A percentile compares a stretch with the other conserved stretches of the same genome.
Conservation (phyloP, 768 basidiomycete genomes). For the Tricholoma flavovirens region DNA sequence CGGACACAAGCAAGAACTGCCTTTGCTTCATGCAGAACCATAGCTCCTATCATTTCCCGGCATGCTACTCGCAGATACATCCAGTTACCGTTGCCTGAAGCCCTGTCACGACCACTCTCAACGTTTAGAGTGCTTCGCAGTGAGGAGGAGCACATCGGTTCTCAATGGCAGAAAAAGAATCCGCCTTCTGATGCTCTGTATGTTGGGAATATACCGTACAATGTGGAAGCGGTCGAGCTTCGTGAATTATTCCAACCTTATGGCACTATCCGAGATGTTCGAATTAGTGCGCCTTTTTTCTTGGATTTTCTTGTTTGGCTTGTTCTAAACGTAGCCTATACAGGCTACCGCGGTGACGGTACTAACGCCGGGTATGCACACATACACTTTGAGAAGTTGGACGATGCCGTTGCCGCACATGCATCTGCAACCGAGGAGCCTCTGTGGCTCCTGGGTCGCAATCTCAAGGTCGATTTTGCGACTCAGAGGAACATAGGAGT, state of each 20-base stretch:
- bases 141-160: background rate
- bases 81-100: background rate
- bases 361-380: slow-evolving; percentile 40
- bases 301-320: background rate
- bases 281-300: slow-evolving; percentile 32
- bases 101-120: slow-evolving; percentile 13
- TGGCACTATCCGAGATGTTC: slow-evolving; percentile 33
- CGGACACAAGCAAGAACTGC: slow-evolving; percentile 30
- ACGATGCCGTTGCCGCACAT: slow-evolving; percentile 31
- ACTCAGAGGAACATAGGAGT: background rate
- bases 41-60: background rate
- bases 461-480: slow-evolving; percentile 38
- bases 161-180: background rate
- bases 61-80: slow-evolving; percentile 1
- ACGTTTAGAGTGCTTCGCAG: slow-evolving; percentile 11
- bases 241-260: slow-evolving; percentile 36
- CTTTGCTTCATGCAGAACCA: slow-evolving; percentile 21
- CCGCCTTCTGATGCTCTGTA: slow-evolving; percentile 36
- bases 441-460: slow-evolving; percentile 42
- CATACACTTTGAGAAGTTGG: slow-evolving; percentile 33
- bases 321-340: background rate
- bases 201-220: slow-evolving; percentile 52
- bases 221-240: slow-evolving; percentile 34
- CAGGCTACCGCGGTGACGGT: slow-evolving; percentile 30
- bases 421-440: slow-evolving; percentile 37